A percentile compares a stretch with the other conserved stretches of the same genome.
Evolutionary conservation across 2,329 filamentous ascomycete genomes (phyloP).

Genomic region (Trichoderma sp.): DNA sequence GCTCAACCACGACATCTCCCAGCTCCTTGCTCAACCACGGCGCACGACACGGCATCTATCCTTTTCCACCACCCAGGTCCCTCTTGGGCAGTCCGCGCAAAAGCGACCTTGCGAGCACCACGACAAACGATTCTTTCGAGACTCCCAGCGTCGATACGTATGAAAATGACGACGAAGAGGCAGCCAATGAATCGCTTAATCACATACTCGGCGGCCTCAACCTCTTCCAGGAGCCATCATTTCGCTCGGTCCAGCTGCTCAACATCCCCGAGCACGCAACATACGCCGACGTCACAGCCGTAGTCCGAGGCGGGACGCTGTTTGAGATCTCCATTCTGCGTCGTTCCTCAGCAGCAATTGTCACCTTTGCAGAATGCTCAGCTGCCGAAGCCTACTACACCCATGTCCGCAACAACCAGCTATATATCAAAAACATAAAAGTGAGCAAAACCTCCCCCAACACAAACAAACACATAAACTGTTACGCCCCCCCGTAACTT

Average conservation of each 20-base stretch:
- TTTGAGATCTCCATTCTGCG: conserved; percentile 63
- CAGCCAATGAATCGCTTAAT: background rate
- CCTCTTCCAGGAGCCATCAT: background rate
- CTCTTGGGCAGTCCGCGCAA: background rate
- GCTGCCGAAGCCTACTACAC: conserved; percentile 64
- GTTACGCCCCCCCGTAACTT: no score
- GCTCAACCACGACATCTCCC: background rate
- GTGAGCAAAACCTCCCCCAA: conserved; percentile 41
- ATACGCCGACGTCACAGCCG: conserved; percentile 61
- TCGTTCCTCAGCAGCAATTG: conserved; percentile 56
- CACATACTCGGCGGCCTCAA: background rate
- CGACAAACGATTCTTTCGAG: background rate
- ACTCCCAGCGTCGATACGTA: background rate
- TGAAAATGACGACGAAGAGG: background rate
- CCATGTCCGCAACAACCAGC: conserved; percentile 59
- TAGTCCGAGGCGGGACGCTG: conserved; percentile 66
- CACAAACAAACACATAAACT: background rate
- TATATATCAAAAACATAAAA: conserved; percentile 66
- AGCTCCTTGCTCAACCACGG: background rate
- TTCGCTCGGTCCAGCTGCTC: conserved; percentile 57
- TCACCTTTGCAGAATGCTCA: conserved; percentile 66
- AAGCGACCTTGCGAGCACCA: background rate
- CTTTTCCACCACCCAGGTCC: background rate
- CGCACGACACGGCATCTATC: background rate
- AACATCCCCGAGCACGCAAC: conserved; percentile 61